Evolutionary conservation across 1,284 basidiomycete genomes (phyloP).

Genomic region (Ceratobasidium sp.): DNA sequence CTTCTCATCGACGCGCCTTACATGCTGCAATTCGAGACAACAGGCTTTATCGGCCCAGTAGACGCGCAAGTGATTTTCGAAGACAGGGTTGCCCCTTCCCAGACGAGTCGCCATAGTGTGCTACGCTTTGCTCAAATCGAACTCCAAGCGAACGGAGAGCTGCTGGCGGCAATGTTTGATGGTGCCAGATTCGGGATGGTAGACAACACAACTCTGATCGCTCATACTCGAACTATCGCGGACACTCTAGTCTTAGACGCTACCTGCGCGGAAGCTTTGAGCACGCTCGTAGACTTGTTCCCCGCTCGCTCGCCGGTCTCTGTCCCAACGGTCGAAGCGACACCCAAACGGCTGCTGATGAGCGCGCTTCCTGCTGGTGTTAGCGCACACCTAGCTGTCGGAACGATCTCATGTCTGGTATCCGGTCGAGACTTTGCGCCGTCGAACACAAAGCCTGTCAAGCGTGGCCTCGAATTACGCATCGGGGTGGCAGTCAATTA

Average conservation of each 20-base stretch:
- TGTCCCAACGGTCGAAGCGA: conserved; percentile 28
- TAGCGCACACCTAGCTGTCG: conserved; percentile 70
- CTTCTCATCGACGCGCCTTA: conserved; percentile 32
- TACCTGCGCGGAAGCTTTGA: conserved; percentile 77
- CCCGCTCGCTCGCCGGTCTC: conserved; percentile 54
- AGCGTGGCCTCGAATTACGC: conserved; percentile 78
- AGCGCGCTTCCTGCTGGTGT: conserved; percentile 70
- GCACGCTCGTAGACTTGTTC: conserved; percentile 65
- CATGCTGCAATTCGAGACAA: conserved; percentile 16
- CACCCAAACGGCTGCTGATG: conserved; percentile 54
- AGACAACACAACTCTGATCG: conserved; percentile 65
- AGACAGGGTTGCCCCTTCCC: conserved; percentile 32
- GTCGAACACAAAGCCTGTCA: conserved; percentile 71
- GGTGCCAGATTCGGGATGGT: conserved; percentile 53
- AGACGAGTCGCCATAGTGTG: conserved; percentile 34
- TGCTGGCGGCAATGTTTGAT: conserved; percentile 36
- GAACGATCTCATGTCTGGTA: conserved; percentile 74
- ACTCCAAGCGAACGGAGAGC: conserved; percentile 28
- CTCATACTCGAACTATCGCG: conserved; percentile 67
- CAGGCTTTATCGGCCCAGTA: conserved; percentile 16
- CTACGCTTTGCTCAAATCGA: conserved; percentile 32
- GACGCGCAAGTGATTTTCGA: conserved; percentile 33
- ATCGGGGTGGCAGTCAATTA: conserved; percentile 72
- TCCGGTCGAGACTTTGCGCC: conserved; percentile 85
- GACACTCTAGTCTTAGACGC: conserved; percentile 78